A percentile compares a stretch with the other conserved stretches of the same genome.
phyloP scores from a whole-genome alignment of 345 rosid species.

The Adansonia digitata region DNA sequence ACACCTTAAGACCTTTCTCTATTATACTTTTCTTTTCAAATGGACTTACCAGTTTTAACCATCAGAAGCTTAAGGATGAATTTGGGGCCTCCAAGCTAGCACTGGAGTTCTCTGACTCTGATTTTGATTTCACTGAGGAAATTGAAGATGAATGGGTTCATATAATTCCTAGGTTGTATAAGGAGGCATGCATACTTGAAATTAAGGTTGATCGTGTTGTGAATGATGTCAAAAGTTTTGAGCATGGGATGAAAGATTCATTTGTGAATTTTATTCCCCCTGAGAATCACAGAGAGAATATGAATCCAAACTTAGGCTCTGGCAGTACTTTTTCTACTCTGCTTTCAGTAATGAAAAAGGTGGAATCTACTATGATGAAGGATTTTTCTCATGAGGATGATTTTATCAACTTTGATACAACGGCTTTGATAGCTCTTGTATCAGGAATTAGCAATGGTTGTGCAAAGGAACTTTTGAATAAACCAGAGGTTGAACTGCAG shows the following conservation, averaged over 20 bases:
- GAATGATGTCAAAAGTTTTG: conserved; percentile 15
- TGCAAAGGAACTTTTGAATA: conserved; percentile 44
- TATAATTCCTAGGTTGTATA: conserved; percentile 37
- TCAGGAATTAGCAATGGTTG: conserved; percentile 86
- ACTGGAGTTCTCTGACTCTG: conserved; percentile 27
- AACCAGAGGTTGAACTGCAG: conserved; percentile 42
- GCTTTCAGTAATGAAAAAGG: conserved; percentile 34
- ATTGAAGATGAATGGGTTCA: conserved; percentile 62
- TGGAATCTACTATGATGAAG: conserved; percentile 8
- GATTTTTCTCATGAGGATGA: conserved; percentile 24
- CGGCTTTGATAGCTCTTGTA: conserved; percentile 78
- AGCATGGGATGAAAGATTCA: conserved; percentile 12
- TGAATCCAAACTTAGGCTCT: conserved; percentile 14
- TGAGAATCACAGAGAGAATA: conserved; percentile 21
- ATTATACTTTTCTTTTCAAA: conserved; percentile 66
- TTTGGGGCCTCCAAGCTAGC: conserved; percentile 47
- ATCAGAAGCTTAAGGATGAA: conserved; percentile 32
- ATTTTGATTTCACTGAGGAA: conserved; percentile 43
- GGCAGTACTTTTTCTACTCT: conserved; percentile 35
- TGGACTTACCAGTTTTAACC: conserved; percentile 35
- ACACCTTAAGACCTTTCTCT: conserved; percentile 45
- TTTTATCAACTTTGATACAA: conserved; percentile 68
- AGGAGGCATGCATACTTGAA: conserved; percentile 49
- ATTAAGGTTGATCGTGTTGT: conserved; percentile 35
- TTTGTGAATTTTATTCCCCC: conserved; percentile 12